Evolutionary conservation across 768 basidiomycete genomes (phyloP).

Genomic region (Mycena epipterygia): DNA sequence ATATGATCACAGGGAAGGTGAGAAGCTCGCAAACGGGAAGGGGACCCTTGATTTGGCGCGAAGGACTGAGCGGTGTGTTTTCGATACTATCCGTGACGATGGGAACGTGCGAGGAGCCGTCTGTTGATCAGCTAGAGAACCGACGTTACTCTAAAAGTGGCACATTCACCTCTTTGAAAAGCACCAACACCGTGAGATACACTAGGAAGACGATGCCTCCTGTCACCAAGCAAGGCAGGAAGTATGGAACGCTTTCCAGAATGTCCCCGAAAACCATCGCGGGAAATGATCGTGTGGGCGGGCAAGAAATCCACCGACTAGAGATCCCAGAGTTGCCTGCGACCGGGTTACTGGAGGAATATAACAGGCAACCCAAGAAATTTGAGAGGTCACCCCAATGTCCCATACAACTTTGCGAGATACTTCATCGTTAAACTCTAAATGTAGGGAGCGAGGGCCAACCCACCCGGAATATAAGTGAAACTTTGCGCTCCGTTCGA

Average conservation of each 20-base stretch:
- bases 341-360: neutral
- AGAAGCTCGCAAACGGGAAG: neutral
- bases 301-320: slow-evolving; percentile 76
- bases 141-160: neutral
- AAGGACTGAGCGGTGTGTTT: too few species aligned
- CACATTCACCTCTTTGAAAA: neutral
- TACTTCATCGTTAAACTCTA: neutral
- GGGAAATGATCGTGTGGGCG: slow-evolving; percentile 78
- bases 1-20: neutral
- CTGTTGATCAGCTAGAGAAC: neutral
- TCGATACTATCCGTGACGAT: too few species aligned
- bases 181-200: neutral
- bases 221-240: slow-evolving; percentile 66
- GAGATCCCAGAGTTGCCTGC: slow-evolving; percentile 57
- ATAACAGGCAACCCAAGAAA: neutral
- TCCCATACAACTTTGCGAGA: slow-evolving; percentile 51
- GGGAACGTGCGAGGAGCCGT: neutral
- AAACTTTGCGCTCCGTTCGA: slow-evolving; percentile 58
- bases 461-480: slow-evolving; percentile 48
- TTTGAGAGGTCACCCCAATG: slow-evolving; percentile 50
- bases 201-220: neutral
- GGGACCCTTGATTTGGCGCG: neutral
- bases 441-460: neutral
- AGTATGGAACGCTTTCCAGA: slow-evolving; percentile 80
- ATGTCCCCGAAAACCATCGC: slow-evolving; percentile 61